Evolutionary conservation across 768 basidiomycete species (phyloP).

Genomic region (Hortiboletus campestris): DNA sequence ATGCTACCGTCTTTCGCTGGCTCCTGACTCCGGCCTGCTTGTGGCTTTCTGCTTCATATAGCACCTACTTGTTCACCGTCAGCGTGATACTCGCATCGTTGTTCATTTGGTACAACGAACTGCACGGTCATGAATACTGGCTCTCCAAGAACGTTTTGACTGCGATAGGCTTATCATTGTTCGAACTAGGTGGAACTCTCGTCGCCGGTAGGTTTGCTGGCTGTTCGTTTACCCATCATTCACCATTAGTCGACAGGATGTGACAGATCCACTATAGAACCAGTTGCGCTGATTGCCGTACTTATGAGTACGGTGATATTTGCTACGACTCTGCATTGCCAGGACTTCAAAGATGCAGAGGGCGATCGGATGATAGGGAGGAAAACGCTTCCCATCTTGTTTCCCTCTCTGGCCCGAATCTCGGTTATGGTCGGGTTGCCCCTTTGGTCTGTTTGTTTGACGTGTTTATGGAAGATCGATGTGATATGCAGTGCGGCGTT

Average conservation of each 20-base stretch:
- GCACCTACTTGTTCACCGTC: conserved; percentile 32
- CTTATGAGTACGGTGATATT: conserved; percentile 33
- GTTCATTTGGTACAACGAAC: conserved; percentile 41
- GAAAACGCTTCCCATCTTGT: conserved; percentile 43
- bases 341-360: conserved; percentile 41
- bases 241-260: conserved; percentile 20
- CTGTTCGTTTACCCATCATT: neutral
- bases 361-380: conserved; percentile 42
- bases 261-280: conserved; percentile 23
- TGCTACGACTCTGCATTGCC: conserved; percentile 35
- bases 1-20: conserved; percentile 40
- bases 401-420: conserved; percentile 32
- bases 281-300: conserved; percentile 29
- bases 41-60: conserved; percentile 34
- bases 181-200: conserved; percentile 39
- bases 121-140: conserved; percentile 29
- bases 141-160: conserved; percentile 35
- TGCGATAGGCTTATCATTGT: conserved; percentile 36
- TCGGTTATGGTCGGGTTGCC: conserved; percentile 29
- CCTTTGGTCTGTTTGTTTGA: conserved; percentile 30
- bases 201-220: conserved; percentile 31
- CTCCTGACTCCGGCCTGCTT: conserved; percentile 35
- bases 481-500: conserved; percentile 26
- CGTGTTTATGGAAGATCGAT: conserved; percentile 28
- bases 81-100: conserved; percentile 30